Evolutionary conservation across 2,329 filamentous ascomycete species (phyloP).

Genomic region (Paecilomyces niveus): DNA sequence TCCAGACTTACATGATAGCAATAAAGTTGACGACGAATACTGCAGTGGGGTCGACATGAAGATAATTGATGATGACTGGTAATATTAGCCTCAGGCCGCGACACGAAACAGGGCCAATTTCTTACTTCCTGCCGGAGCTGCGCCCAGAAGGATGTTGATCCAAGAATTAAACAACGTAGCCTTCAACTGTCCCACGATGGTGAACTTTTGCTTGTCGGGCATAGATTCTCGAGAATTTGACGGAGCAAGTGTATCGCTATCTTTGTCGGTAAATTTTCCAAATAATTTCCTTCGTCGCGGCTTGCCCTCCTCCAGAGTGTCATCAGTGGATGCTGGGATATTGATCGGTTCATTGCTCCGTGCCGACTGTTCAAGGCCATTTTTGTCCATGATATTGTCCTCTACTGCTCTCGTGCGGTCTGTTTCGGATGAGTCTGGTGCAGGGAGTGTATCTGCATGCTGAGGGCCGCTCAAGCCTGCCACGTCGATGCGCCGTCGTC

Average conservation of each 20-base stretch:
- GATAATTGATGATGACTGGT: slow-evolving; percentile 59
- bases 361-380: neutral
- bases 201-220: neutral
- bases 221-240: neutral
- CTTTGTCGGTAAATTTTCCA: neutral
- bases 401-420: neutral
- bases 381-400: neutral
- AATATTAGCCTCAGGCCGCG: slow-evolving; percentile 3
- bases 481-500: neutral
- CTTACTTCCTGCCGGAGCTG: slow-evolving; percentile 65
- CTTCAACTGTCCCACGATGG: neutral
- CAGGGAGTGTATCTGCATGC: neutral
- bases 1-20: slow-evolving; percentile 61
- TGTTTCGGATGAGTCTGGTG: neutral
- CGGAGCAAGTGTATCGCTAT: neutral
- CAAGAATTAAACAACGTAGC: slow-evolving; percentile 36
- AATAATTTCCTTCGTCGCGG: neutral
- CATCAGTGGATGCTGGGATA: neutral
- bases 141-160: slow-evolving; percentile 75
- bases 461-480: neutral
- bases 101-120: neutral
- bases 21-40: slow-evolving; percentile 90
- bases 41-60: slow-evolving; percentile 51
- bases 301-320: neutral
- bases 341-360: neutral